phyloP scores from a whole-genome alignment of 345 rosid genomes.

The Laguncularia racemosa region DNA sequence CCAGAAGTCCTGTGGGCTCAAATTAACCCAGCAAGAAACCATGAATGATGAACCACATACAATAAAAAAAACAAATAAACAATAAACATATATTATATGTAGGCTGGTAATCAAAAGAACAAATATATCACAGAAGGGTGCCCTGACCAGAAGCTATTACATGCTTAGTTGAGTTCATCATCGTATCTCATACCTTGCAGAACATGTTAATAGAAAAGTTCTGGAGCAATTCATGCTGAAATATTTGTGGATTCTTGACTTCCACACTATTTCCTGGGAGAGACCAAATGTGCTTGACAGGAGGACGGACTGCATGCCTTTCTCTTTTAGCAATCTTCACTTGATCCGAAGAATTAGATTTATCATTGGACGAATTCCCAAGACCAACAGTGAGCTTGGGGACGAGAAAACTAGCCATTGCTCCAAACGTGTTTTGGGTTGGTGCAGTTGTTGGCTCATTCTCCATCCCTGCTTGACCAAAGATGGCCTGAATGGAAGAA shows the following conservation, averaged over 20 bases:
- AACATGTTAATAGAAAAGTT: constrained; percentile 92
- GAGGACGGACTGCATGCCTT: constrained; percentile 86
- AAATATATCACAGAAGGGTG: too few species aligned
- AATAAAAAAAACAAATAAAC: too few species aligned
- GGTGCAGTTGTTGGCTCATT: constrained; percentile 44
- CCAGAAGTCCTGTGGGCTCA: too few species aligned
- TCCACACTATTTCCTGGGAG: constrained; percentile 56
- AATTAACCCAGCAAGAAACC: too few species aligned
- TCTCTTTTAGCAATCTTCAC: constrained; percentile 63
- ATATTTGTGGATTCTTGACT: constrained; percentile 81
- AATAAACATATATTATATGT: too few species aligned
- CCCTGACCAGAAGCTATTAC: too few species aligned
- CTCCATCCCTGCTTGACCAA: constrained; percentile 63
- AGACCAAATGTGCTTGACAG: constrained; percentile 95
- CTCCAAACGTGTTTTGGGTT: constrained; percentile 82
- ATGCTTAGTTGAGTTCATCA: too few species aligned
- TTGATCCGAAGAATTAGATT: constrained; percentile 47
- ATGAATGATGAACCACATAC: too few species aligned
- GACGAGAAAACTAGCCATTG: constrained; percentile 98
- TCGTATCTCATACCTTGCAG: constrained; percentile 64
- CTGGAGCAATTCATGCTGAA: constrained; percentile 98
- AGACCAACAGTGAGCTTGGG: constrained; percentile 89
- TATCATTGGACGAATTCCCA: constrained; percentile 68
- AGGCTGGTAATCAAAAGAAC: too few species aligned
- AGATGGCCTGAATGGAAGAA: constrained; percentile 52